phyloP scores from a whole-genome alignment of 176 grass and related monocot species.

The Aegilops umbellulata region DNA sequence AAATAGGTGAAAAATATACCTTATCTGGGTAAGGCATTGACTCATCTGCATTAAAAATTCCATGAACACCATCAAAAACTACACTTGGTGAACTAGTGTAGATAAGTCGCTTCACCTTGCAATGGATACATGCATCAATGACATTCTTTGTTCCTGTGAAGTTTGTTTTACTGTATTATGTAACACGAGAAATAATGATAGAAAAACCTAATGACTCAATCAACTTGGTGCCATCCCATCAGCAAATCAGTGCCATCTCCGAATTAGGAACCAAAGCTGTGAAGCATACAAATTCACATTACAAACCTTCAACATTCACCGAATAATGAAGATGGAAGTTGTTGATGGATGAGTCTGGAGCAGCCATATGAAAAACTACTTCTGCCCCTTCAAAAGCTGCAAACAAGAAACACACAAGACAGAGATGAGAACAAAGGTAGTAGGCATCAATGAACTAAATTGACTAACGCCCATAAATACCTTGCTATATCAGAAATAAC shows the following conservation, averaged over 20 bases:
- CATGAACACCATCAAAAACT: slow-evolving; percentile 89
- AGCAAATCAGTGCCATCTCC: not conserved
- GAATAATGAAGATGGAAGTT: slow-evolving; percentile 96
- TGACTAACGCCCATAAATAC: not conserved
- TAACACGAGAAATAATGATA: not conserved
- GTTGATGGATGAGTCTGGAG: slow-evolving; percentile 98
- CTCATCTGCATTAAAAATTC: slow-evolving; percentile 85
- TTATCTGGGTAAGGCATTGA: slow-evolving; percentile 87
- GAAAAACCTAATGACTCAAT: not conserved
- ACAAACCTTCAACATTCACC: slow-evolving; percentile 91
- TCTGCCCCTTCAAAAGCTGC: slow-evolving; percentile 85
- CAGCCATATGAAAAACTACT: slow-evolving; percentile 99
- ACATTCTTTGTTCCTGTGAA: slow-evolving; percentile 92
- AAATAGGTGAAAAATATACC: slow-evolving; percentile 28
- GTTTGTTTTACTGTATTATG: not conserved
- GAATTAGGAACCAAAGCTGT: slow-evolving; percentile 23
- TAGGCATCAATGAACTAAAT: not conserved
- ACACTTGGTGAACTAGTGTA: slow-evolving; percentile 99
- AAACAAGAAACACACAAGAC: slow-evolving; percentile 26
- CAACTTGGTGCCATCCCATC: not conserved
- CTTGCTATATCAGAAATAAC: not conserved
- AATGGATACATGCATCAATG: slow-evolving; percentile 72
- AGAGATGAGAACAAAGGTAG: not conserved
- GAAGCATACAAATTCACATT: slow-evolving; percentile 19
- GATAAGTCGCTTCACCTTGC: slow-evolving; percentile 93